Evolutionary conservation across 805 yeast species (phyloP).

Genomic region (Metschnikowia lachancei): DNA sequence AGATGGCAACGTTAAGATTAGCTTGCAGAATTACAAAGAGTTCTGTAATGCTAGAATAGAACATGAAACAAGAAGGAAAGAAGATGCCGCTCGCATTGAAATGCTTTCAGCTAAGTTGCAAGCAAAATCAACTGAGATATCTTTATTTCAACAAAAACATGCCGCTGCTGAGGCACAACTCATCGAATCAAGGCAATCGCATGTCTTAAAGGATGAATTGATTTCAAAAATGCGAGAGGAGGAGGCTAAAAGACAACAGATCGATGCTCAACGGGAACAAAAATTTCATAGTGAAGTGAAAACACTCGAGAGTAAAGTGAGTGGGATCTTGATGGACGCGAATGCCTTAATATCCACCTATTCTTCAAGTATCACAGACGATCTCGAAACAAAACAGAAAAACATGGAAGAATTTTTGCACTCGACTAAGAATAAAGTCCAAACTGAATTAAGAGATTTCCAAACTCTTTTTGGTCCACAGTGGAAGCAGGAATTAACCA

Average conservation of each 20-base stretch:
- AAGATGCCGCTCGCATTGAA: slow-evolving; percentile 9
- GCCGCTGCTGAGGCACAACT: neutral
- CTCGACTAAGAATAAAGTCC: neutral
- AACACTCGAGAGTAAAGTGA: neutral
- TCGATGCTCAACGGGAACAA: neutral
- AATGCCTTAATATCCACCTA: neutral
- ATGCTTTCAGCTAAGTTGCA: slow-evolving; percentile 8
- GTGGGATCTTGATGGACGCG: neutral
- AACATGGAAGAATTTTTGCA: neutral
- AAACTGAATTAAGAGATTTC: neutral
- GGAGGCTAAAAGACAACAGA: neutral
- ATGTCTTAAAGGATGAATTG: neutral
- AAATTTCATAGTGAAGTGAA: neutral
- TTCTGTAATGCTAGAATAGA: slow-evolving; percentile 11
- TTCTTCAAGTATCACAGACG: neutral
- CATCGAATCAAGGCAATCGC: neutral
- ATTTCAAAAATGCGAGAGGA: neutral
- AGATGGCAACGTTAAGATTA: slow-evolving; percentile 61
- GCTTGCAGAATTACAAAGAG: slow-evolving; percentile 50
- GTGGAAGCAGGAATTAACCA: slow-evolving; percentile 3
- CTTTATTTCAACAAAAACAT: neutral
- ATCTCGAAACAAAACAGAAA: neutral
- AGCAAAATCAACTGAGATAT: slow-evolving; percentile 2
- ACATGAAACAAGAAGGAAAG: slow-evolving; percentile 13
- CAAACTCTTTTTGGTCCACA: neutral